A percentile compares a stretch with the other conserved stretches of the same genome.
These are phyloP conservation scores for Ajuga reptans DNA, from an alignment of 305 asterid species.

Conservation along the genomic window DNA sequence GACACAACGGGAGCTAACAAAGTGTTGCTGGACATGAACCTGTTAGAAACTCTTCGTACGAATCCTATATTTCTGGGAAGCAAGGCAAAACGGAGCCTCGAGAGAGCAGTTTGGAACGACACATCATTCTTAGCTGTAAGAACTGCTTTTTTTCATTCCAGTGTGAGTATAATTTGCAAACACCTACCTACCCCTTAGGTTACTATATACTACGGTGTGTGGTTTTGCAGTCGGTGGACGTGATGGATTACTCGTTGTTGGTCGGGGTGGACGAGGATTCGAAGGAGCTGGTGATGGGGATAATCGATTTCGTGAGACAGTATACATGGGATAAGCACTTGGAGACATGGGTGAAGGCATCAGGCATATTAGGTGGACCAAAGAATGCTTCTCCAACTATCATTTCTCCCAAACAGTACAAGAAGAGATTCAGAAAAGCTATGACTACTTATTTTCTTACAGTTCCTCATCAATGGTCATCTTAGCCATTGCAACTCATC, in stretches of 20 bases:
- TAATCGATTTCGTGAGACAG: conserved; percentile 89
- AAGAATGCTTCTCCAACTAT: conserved; percentile 83
- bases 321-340: conserved; percentile 96
- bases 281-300: conserved; percentile 80
- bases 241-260: conserved; percentile 90
- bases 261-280: conserved; percentile 84
- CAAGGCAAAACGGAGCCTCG: conserved; percentile 76
- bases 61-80: conserved; percentile 87
- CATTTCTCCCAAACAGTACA: conserved; percentile 80
- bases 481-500: conserved; percentile 27
- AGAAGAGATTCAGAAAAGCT: conserved; percentile 91
- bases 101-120: conserved; percentile 96
- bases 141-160: background rate
- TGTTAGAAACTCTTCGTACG: conserved; percentile 67
- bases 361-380: conserved; percentile 90
- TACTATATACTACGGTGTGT: background rate
- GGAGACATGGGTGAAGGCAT: conserved; percentile 93
- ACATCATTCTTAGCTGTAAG: conserved; percentile 81
- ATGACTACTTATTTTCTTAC: conserved; percentile 88
- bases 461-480: conserved; percentile 88
- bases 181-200: background rate
- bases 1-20: conserved; percentile 73
- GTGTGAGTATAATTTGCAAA: background rate
- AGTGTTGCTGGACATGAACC: conserved; percentile 75
- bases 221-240: conserved; percentile 62